Evolutionary conservation across 306 rosid genomes (phyloP), one percentile per base, ranked within the genome.

Genomic region (Fragaria vesca): DNA sequence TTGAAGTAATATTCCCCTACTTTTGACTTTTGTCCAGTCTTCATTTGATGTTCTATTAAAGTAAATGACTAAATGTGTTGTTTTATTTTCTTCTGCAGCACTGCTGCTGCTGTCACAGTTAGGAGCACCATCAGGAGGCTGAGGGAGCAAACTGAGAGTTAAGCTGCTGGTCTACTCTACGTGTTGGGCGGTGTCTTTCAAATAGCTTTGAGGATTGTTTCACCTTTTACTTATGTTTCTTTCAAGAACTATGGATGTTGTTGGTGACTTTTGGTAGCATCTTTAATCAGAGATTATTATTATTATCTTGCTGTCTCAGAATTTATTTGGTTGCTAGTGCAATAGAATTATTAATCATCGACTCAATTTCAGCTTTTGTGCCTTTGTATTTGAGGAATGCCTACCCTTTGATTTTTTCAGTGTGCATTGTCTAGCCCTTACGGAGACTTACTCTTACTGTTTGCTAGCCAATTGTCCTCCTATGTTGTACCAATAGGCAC

Each of bases 41-140:
- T 2, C 3, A 12, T 24, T 72, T 17, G 15, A 10, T 58, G 11
- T 38, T 74, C 8, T 7, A 40, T 12, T 12, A 3, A 20, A 71
- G n/a, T 12, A 17, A 34, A n/a, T 54, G 51, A 30, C 77, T 71
- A 8, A 66, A 20, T 46, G 48, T 66, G 4, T 63, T 40, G 4
- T 63, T 40, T 72, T 73, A 45, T 30, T 18, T 58, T 83, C 60
- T 38, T 83, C 60, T 38, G 70, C 90, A 93, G 98, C 75, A 93
- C 98, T 13, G 96, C 98, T 0, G 86, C 90, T 82, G 98, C 96
- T 2, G 97, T 91, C 78, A 93, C 98, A 12, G 97, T 93, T 1
- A 74, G 97, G 78, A 91, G 97, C 85, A 92, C 97, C 69, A 89
- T 90, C 66, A 72, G 96, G 57, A 88, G 97, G 87, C 81, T 90